A percentile compares a stretch with the other conserved stretches of the same genome.
These are phyloP conservation scores for Nicotiana paniculata DNA, from an alignment of 257 asterid species.

Conservation along the genomic window DNA sequence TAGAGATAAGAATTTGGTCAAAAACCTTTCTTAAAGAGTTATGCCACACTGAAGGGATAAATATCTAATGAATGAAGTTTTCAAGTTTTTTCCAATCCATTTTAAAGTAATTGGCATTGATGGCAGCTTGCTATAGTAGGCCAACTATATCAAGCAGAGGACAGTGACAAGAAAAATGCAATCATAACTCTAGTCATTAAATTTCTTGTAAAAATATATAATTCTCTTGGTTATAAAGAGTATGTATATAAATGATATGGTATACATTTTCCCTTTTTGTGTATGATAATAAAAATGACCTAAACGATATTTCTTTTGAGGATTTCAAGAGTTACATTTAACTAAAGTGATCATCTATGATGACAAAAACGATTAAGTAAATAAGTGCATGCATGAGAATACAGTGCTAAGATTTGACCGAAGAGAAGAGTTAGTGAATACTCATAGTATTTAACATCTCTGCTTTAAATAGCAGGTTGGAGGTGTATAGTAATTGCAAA, in stretches of 20 bases:
- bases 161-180: background rate
- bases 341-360: background rate
- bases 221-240: background rate
- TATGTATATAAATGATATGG: background rate
- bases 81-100: background rate
- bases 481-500: conserved; percentile 27
- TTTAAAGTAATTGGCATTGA: background rate
- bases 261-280: background rate
- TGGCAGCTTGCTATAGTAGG: background rate
- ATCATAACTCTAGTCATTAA: background rate
- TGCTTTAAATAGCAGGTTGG: conserved; percentile 24
- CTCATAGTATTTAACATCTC: conserved; percentile 4
- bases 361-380: background rate
- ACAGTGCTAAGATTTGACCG: conserved; percentile 12
- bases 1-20: background rate
- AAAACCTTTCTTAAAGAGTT: conserved; percentile 1
- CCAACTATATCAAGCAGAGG: background rate
- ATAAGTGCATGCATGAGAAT: conserved; percentile 7
- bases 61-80: background rate
- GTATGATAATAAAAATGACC: background rate
- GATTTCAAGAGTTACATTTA: background rate
- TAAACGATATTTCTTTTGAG: background rate
- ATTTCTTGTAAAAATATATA: background rate
- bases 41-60: background rate
- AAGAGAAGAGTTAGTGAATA: conserved; percentile 13